Evolutionary conservation across 75 land plant species (phyloP).

Genomic region (Selaginella tamariscina): DNA sequence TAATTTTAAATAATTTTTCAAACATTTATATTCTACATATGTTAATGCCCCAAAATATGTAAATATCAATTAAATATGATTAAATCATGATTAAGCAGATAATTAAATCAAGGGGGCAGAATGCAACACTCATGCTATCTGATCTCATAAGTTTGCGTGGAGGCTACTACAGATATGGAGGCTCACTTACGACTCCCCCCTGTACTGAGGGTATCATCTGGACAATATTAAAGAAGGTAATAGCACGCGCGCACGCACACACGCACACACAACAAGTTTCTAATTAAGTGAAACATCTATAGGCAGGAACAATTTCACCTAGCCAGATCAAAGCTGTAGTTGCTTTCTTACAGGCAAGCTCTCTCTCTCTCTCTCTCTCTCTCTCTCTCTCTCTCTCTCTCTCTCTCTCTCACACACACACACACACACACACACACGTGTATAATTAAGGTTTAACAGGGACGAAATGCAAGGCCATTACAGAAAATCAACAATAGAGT

Average conservation of each 20-base stretch:
- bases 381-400: background rate
- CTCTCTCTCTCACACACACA: too few relatives aligned
- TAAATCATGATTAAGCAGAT: background rate
- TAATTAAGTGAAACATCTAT: conserved; percentile 5
- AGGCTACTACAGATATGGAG: conserved; percentile 34
- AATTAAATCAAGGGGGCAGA: background rate
- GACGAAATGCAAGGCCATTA: conserved; percentile 28
- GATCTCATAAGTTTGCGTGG: background rate
- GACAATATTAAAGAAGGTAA: conserved; percentile 37
- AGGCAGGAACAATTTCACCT: conserved; percentile 28
- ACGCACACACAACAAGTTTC: background rate
- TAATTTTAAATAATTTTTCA: too few relatives aligned
- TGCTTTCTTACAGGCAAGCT: conserved; percentile 22
- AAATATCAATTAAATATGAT: background rate
- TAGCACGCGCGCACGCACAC: background rate
- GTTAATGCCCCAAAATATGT: too few relatives aligned
- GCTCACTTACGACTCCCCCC: conserved; percentile 40
- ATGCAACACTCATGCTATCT: background rate
- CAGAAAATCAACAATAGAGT: conserved; percentile 12
- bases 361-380: background rate
- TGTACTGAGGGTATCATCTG: conserved; percentile 37
- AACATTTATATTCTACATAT: too few relatives aligned
- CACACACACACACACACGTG: too few relatives aligned
- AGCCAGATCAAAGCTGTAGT: conserved; percentile 16
- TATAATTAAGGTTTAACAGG: conserved; percentile 8